Evolutionary conservation across 2,329 filamentous ascomycete species (phyloP), one percentile per base, ranked within the genome.

Genomic region (Apiospora malaysiana): DNA sequence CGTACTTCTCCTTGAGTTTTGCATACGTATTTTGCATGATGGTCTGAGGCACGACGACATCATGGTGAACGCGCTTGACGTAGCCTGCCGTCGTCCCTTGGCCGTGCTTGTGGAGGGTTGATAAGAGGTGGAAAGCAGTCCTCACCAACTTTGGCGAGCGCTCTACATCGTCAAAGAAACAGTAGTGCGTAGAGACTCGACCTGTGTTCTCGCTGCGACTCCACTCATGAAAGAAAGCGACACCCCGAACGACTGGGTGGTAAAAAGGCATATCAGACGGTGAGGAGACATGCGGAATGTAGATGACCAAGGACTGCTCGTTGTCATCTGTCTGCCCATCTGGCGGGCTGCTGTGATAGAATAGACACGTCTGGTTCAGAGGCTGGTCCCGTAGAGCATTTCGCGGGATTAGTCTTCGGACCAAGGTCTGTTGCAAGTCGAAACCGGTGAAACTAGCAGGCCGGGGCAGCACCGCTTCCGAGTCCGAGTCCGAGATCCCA

Each of bases 21-120:
- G 91, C 87, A 79, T 98, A 98, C 0, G 92, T 95, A 77, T 95
- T 90, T 79, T 98, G 95, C 69, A 97, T 91, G 0, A 85, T 83
- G 68, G 91, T 88, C 76, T 95, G 94, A 0, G 94, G 89, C 12
- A 98, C 86, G 42, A 98, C 82, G 25, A 91, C 85, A 79, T 98
- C 95, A 81, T 97, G 95, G 67, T 94, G 88, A 0, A 95, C 93
- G 69, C 93, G 89, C 79, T 97, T 97, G 72, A 91, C 86, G 80
- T 97, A 93, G 71, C 93, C 93, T 32, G 83, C 82, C 59, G 85
- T 83, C 9, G 83, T 84, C 9, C 93, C 91, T 75, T 91, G 86
- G 37, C 92, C 91, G 78, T 95, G 93, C 80, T 94, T 95, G 82
- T 92, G 85, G 47, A 94, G 84, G 25, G 90, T 88, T 45, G 89